Percentiles rank a stretch among this genome's conserved stretches.
phyloP scores from a whole-genome alignment of 768 basidiomycete genomes.

The Mrakia frigida region DNA sequence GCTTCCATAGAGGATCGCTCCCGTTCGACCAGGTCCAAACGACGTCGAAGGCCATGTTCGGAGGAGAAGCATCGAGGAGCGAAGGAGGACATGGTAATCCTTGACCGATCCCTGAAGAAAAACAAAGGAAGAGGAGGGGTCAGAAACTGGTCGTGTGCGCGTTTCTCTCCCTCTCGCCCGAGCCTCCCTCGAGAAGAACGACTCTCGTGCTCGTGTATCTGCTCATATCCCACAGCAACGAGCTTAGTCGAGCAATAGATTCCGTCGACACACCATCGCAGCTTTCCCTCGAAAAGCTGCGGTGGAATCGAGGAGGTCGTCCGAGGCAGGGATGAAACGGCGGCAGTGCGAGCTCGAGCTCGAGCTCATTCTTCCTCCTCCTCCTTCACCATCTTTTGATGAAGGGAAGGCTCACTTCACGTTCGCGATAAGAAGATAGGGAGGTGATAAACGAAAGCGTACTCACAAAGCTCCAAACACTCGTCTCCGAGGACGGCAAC shows the following conservation, averaged over 20 bases:
- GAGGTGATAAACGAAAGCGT: too few species aligned
- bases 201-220: too few species aligned
- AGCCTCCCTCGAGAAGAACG: too few species aligned
- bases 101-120: constrained; percentile 20
- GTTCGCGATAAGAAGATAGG: neutral
- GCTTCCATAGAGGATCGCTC: constrained; percentile 17
- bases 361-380: neutral
- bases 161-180: neutral
- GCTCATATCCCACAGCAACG: too few species aligned
- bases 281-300: too few species aligned
- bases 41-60: constrained; percentile 16
- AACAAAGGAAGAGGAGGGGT: neutral
- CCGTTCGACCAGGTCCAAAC: constrained; percentile 30
- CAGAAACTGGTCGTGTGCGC: neutral
- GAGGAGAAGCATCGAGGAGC: neutral
- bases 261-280: too few species aligned
- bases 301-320: neutral
- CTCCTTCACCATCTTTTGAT: neutral
- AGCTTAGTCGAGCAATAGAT: too few species aligned
- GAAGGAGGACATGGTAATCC: constrained; percentile 17
- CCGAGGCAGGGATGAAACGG: neutral
- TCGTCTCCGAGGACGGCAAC: neutral
- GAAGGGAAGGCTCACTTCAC: neutral
- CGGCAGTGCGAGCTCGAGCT: neutral
- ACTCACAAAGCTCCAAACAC: constrained; percentile 26